Conservation (phyloP, 345 rosid genomes). For the Heritiera littoralis region DNA sequence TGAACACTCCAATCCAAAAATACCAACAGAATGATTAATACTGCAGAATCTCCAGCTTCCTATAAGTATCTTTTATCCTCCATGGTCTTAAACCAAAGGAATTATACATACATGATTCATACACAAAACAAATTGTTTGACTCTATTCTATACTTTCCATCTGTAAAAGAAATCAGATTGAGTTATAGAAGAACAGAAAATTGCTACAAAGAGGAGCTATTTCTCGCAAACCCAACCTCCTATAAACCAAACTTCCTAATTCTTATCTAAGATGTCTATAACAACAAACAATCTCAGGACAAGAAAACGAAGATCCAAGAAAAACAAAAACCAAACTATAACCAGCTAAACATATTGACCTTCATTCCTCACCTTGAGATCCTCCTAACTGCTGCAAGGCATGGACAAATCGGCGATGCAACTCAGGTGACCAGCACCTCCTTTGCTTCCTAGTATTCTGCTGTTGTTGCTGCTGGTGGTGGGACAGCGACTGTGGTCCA, state of each 20-base stretch:
- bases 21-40: conserved; percentile 5
- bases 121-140: neutral
- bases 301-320: neutral
- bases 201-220: neutral
- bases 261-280: neutral
- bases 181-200: neutral
- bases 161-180: neutral
- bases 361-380: conserved; percentile 55
- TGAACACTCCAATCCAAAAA: neutral
- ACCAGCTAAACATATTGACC: neutral
- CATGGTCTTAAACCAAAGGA: neutral
- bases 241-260: neutral
- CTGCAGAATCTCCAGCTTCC: conserved; percentile 2
- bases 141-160: neutral
- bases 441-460: conserved; percentile 77
- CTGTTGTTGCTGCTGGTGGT: conserved; percentile 39
- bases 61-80: neutral
- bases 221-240: neutral
- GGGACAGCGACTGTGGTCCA: conserved; percentile 35
- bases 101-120: neutral
- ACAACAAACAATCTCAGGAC: neutral
- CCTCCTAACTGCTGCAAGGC: conserved; percentile 93
- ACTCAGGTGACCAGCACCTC: conserved; percentile 89
- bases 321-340: neutral
- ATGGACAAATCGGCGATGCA: conserved; percentile 77